Base-by-base conservation (phyloP, 2,329 filamentous ascomycete species). In the Penicillium sp. region DNA sequence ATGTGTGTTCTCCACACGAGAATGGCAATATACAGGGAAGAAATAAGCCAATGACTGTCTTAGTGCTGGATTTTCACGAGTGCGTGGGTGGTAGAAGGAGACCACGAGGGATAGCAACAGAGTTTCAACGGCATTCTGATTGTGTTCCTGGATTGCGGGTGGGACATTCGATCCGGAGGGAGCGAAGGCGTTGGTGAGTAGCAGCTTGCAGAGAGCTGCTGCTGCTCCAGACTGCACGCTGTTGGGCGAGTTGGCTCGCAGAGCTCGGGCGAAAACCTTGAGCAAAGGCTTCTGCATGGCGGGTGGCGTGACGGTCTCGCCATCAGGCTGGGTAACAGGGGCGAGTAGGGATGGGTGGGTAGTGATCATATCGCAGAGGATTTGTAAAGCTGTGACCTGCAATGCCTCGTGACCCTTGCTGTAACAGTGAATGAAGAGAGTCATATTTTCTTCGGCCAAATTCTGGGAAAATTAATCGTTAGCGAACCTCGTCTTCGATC, bases 341-440 rank as follows among this genome's bases (percentile, higher is more conserved):
- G 88, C 75, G 15, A 96, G 80, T 52, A 95, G 80, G 0, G 86
- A 81, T 13, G 88, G 89, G 64, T 97, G 88, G 1, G 89, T 87
- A 46, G 90, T 89, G 43, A 97, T 76, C 58, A 97, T 91, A 67
- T 98, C 93, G 9, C 88, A 90, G 29, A 98, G 79, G 54, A 95
- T 94, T 56, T 97, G 88, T 29, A 97, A 73, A 0, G 89, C 87
- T 8, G 89, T 95, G 44, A 91, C 87, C 67, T 97, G 91, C 34
- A 98, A 76, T 0, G 85, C 83, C 9, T 93, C 83, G 63, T 96
- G 89, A 1, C 93, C 93, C 72, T 95, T 95, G 69, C 76, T 86
- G 72, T 94, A 96, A 74, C 95, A 96, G 67, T 95, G 90, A 68
- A 96, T 87, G 70, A 98, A 98, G 3, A 98, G 78, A 0, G 82